Percentiles rank a stretch among this genome's conserved stretches.
These are phyloP conservation scores for Trametes sanguinea DNA, from an alignment of 768 basidiomycete species.

Conservation along the genomic window DNA sequence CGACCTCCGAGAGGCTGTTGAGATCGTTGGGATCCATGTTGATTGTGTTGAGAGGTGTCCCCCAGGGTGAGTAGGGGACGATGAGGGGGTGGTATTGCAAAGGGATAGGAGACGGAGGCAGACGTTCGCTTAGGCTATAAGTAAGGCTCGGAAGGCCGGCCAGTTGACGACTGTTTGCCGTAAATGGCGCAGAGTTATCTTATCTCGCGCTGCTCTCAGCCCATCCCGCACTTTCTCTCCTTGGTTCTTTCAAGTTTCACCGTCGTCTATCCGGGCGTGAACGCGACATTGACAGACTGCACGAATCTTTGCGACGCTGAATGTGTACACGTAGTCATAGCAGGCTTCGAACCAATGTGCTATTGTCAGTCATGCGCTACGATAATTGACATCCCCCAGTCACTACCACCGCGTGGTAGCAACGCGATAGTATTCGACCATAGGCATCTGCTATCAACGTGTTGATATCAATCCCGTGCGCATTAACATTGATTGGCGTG, in stretches of 20 bases:
- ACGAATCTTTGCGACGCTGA: neutral
- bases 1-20: slow-evolving; percentile 58
- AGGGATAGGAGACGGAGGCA: slow-evolving; percentile 12
- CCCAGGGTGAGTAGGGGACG: slow-evolving; percentile 4
- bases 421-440: neutral
- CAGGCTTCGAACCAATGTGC: neutral
- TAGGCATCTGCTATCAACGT: neutral
- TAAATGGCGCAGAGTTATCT: slow-evolving; percentile 18
- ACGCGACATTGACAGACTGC: neutral
- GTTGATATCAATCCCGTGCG: neutral
- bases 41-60: slow-evolving; percentile 1
- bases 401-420: neutral
- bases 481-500: slow-evolving; percentile 5
- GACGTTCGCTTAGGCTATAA: slow-evolving; percentile 27
- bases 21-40: slow-evolving; percentile 38
- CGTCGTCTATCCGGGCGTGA: neutral
- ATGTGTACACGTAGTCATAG: neutral
- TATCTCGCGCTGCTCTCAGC: slow-evolving; percentile 9
- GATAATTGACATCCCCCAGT: neutral
- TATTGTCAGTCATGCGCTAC: too few species aligned
- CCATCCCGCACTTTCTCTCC: neutral
- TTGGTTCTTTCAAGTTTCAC: neutral
- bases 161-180: slow-evolving; percentile 23
- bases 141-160: slow-evolving; percentile 17
- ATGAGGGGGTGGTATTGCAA: neutral